phyloP scores from a whole-genome alignment of 2,329 filamentous ascomycete species.

The Xylaria sp. region DNA sequence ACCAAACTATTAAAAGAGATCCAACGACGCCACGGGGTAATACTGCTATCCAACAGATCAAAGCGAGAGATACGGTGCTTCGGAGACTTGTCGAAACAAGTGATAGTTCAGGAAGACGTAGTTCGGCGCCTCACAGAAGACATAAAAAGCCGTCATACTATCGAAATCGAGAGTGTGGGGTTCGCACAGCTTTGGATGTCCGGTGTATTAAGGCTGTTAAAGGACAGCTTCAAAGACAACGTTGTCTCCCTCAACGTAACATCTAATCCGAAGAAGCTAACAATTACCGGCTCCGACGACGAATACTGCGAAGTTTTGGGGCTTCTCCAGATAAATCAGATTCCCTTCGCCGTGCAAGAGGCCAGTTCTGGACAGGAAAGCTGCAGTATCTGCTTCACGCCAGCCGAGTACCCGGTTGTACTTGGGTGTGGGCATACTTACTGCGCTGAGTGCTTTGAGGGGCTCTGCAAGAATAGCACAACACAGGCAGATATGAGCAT shows the following conservation, averaged over 20 bases:
- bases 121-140: conserved; percentile 18
- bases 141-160: not conserved
- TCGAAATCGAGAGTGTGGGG: conserved; percentile 21
- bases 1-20: conserved; percentile 27
- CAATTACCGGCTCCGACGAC: conserved; percentile 28
- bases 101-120: conserved; percentile 22
- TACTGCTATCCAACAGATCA: conserved; percentile 28
- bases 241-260: conserved; percentile 23
- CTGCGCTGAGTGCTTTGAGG: conserved; percentile 31
- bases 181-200: conserved; percentile 24
- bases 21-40: conserved; percentile 18
- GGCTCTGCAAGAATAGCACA: conserved; percentile 21
- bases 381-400: conserved; percentile 30
- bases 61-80: conserved; percentile 33
- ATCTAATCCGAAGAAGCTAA: conserved; percentile 28
- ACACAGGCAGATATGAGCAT: conserved; percentile 16
- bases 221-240: conserved; percentile 13
- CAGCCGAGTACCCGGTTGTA: conserved; percentile 19
- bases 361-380: conserved; percentile 12
- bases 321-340: conserved; percentile 16
- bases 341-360: conserved; percentile 25
- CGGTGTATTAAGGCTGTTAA: conserved; percentile 15
- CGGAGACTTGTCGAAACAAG: conserved; percentile 18
- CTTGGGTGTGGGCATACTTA: conserved; percentile 33
- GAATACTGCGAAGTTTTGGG: conserved; percentile 24